Conservation (phyloP, 1,284 basidiomycete species). For the Puccinia sorghi region DNA sequence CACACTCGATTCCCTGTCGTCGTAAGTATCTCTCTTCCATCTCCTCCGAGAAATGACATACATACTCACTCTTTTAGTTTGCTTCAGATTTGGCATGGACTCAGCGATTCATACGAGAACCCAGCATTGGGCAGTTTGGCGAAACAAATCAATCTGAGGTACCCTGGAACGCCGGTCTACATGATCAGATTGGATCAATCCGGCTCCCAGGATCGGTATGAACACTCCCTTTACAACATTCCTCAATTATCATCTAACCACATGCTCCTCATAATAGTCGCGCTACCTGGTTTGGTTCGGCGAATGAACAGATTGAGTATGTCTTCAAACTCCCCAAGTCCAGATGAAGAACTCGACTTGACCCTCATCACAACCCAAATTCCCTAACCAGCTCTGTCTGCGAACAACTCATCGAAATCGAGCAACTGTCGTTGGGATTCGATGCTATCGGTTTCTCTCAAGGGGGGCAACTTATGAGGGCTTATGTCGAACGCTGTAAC, state of each 20-base stretch:
- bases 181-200: conserved; percentile 53
- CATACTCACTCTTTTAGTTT: neutral
- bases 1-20: neutral
- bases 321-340: neutral
- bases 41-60: too few species aligned
- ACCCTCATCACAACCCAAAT: neutral
- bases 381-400: conserved; percentile 51
- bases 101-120: conserved; percentile 57
- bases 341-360: neutral
- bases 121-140: conserved; percentile 54
- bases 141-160: conserved; percentile 54
- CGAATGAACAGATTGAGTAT: conserved; percentile 55
- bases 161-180: conserved; percentile 57
- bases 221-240: neutral
- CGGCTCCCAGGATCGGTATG: conserved; percentile 27
- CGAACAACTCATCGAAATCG: conserved; percentile 54
- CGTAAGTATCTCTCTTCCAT: neutral
- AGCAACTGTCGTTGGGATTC: conserved; percentile 56
- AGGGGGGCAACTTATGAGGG: conserved; percentile 56
- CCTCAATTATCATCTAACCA: neutral
- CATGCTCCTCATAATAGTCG: conserved; percentile 37
- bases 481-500: conserved; percentile 58
- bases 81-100: conserved; percentile 57
- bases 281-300: conserved; percentile 56
- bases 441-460: conserved; percentile 59